phyloP scores from a whole-genome alignment of 306 rosid genomes.

The Geum urbanum region DNA sequence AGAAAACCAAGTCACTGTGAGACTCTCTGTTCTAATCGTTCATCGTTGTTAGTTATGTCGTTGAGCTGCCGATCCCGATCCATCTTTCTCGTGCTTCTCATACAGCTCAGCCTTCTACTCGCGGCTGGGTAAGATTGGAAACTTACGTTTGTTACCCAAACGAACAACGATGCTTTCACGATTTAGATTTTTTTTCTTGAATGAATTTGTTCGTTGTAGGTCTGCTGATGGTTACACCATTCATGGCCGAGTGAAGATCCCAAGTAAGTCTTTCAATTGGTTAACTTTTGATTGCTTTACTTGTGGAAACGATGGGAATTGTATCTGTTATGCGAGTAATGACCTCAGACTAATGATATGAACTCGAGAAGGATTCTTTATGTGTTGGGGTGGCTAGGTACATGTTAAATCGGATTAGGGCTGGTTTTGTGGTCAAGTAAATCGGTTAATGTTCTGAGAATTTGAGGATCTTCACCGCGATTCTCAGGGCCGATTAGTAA shows the following conservation, averaged over 20 bases:
- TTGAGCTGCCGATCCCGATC: conserved; percentile 42
- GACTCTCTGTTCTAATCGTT: neutral
- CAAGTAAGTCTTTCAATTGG: conserved; percentile 43
- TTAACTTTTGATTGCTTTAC: neutral
- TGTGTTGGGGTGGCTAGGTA: neutral
- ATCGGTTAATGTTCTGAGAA: conserved; percentile 11
- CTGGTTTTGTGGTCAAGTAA: conserved; percentile 5
- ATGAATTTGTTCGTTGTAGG: conserved; percentile 31
- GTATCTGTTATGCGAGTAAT: neutral
- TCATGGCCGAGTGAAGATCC: conserved; percentile 85
- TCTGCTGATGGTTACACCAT: conserved; percentile 74
- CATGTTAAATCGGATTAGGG: conserved; percentile 18
- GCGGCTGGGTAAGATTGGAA: conserved; percentile 57
- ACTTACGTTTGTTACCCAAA: neutral
- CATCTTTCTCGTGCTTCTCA: conserved; percentile 35
- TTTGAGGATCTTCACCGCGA: neutral
- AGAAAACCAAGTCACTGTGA: neutral
- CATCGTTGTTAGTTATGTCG: conserved; percentile 13
- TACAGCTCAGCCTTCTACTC: conserved; percentile 46
- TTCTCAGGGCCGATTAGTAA: neutral
- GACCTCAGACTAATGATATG: neutral
- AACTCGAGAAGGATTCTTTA: too few relatives aligned
- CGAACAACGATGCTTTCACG: neutral
- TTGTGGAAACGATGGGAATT: neutral
- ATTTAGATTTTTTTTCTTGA: conserved; percentile 4